A percentile compares a stretch with the other conserved stretches of the same genome.
These are phyloP conservation scores for Fraxinus paxiana DNA, from an alignment of 305 asterid genomes.

Conservation along the genomic window DNA sequence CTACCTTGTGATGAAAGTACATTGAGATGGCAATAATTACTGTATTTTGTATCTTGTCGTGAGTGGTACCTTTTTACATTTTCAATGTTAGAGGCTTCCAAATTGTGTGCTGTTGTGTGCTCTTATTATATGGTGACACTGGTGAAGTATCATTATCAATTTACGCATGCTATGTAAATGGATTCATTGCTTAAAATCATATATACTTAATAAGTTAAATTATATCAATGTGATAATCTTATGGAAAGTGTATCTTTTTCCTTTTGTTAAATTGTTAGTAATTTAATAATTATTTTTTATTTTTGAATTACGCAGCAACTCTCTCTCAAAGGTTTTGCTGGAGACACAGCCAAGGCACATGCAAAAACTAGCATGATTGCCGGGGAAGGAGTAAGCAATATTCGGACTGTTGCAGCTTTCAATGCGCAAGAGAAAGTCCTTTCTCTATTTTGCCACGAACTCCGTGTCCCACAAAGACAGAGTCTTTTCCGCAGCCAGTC, in stretches of 20 bases:
- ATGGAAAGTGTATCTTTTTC: not conserved
- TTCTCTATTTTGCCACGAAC: conserved; percentile 63
- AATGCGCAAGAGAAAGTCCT: conserved; percentile 82
- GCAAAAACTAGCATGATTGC: conserved; percentile 99
- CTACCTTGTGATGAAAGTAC: too few species aligned
- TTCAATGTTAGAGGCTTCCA: too few species aligned
- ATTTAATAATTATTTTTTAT: conserved; percentile 2
- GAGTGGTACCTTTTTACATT: too few species aligned
- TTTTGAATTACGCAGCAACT: conserved; percentile 63
- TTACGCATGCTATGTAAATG: too few species aligned
- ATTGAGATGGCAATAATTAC: too few species aligned
- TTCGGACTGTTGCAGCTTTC: conserved; percentile 88
- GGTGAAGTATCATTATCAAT: too few species aligned
- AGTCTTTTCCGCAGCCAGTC: conserved; percentile 70
- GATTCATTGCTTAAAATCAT: not conserved
- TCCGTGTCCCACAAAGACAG: conserved; percentile 60
- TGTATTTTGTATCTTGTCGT: too few species aligned
- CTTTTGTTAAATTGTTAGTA: not conserved
- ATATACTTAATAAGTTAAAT: not conserved
- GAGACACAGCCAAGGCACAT: conserved; percentile 94
- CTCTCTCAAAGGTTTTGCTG: conserved; percentile 89
- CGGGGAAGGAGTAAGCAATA: conserved; percentile 98
- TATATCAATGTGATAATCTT: not conserved
- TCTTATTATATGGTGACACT: too few species aligned
- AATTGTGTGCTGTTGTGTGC: too few species aligned